phyloP scores from a whole-genome alignment of 108 stramenopile species.

The Heterococcus sp. region DNA sequence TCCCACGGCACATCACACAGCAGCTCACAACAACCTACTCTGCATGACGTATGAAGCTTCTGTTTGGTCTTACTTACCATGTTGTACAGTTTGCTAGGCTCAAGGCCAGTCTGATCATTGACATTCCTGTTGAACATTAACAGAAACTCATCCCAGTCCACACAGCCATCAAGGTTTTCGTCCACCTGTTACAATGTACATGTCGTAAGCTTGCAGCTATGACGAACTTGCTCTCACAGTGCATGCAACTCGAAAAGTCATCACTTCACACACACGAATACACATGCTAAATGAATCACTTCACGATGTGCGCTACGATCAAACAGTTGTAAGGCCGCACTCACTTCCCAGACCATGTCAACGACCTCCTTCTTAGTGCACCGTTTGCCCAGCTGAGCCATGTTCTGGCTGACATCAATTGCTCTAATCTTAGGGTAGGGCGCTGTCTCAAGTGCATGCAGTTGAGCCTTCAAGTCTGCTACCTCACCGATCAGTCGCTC shows the following conservation, averaged over 20 bases:
- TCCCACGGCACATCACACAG: too few relatives aligned
- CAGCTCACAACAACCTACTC: too few relatives aligned
- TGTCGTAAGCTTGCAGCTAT: neutral
- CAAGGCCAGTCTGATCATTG: slow-evolving; percentile 73
- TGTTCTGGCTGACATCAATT: slow-evolving; percentile 64
- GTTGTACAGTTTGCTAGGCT: slow-evolving; percentile 74
- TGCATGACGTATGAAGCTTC: too few relatives aligned
- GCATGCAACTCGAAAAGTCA: neutral
- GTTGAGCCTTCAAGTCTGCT: neutral
- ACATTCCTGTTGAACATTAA: slow-evolving; percentile 80
- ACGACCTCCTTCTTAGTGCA: slow-evolving; percentile 67
- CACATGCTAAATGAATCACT: too few relatives aligned
- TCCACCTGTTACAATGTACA: slow-evolving; percentile 55
- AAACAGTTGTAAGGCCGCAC: neutral
- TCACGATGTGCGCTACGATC: too few relatives aligned
- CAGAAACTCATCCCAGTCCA: slow-evolving; percentile 82
- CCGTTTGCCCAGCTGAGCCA: slow-evolving; percentile 67
- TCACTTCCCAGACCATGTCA: slow-evolving; percentile 78
- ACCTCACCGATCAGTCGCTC: neutral
- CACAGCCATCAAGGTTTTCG: slow-evolving; percentile 75
- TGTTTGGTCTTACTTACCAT: too few relatives aligned
- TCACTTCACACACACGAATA: too few relatives aligned
- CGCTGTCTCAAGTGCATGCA: neutral
- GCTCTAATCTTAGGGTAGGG: slow-evolving; percentile 3
- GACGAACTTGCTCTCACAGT: too few relatives aligned